Evolutionary conservation across 176 grass and related monocot species (phyloP), one percentile per base, ranked within the genome.

Genomic region (Aechmea fasciata): DNA sequence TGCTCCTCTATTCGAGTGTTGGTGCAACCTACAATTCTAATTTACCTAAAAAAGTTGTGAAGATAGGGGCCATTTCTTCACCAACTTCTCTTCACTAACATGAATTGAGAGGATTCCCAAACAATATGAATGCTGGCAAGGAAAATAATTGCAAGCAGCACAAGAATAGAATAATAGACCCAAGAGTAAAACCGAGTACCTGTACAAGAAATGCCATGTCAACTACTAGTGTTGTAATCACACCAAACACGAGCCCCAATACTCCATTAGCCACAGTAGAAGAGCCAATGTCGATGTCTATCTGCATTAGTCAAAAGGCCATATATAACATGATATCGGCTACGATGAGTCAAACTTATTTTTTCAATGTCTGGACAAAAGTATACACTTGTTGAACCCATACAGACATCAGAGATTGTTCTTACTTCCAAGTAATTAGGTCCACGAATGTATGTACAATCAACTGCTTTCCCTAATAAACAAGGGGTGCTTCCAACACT

Each of bases 121-220:
- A 41, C 33, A 41, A 12, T 55, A 55, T n/a, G 52, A 55, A n/a
- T 55, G 33, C 15, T 55, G 10, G 15, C 52, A 59, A 41, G 33
- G 54, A 59, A 59, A 59, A 59, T 59, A 59, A 17, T 59, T 59
- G 54, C 13, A 14, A 59, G 15, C 52, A 55, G 9, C 54, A 20
- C 54, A 17, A 14, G 2, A 2, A 18, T 17, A 26, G 2, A 26
- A 48, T 41, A 2, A n/a, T 49, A 54, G 12, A 11, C 18, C 3
- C 1, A 71, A 47, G 22, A 50, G 24, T 0, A 78, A 57, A 17
- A 14, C n/a, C 2, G 66, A 80, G 48, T 81, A 97, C 93, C 93
- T 97, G 93, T 41, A 97, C 79, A 68, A 97, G 93, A 75, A 97
- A 97, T 57, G 93, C 93, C 93, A 97, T 97, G 69, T 97, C 93